phyloP scores from a whole-genome alignment of 345 rosid genomes.

The Lumnitzera racemosa region DNA sequence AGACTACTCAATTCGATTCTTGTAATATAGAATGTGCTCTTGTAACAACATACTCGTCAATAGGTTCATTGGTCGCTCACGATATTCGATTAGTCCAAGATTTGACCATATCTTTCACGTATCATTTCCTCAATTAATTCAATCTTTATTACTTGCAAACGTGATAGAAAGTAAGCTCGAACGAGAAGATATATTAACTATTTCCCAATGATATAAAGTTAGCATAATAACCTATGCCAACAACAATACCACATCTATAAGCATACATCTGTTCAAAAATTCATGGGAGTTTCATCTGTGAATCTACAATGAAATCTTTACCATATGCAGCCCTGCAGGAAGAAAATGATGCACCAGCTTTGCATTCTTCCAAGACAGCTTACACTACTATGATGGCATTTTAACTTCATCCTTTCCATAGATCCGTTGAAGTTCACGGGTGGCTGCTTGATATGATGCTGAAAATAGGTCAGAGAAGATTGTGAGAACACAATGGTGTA shows the following conservation, averaged over 20 bases:
- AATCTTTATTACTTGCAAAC: too few relatives aligned
- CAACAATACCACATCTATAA: neutral
- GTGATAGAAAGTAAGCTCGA: too few relatives aligned
- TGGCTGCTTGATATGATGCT: conserved; percentile 64
- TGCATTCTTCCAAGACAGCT: conserved; percentile 2
- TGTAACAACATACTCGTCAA: too few relatives aligned
- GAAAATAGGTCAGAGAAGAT: conserved; percentile 9
- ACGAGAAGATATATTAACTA: too few relatives aligned
- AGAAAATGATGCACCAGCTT: conserved; percentile 12
- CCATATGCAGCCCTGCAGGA: conserved; percentile 15
- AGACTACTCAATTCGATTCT: too few relatives aligned
- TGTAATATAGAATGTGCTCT: too few relatives aligned
- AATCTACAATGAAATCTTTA: conserved; percentile 1
- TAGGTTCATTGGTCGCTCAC: too few relatives aligned
- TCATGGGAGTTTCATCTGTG: conserved; percentile 2
- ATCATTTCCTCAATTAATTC: too few relatives aligned
- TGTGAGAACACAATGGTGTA: too few relatives aligned
- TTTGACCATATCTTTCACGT: too few relatives aligned
- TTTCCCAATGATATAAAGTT: too few relatives aligned
- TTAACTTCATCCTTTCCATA: conserved; percentile 41
- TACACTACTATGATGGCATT: conserved; percentile 26
- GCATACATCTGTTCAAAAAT: conserved; percentile 8
- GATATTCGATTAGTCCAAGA: too few relatives aligned
- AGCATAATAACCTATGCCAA: neutral
- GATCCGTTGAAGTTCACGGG: conserved; percentile 57